Percentiles rank a stretch among this genome's conserved stretches.
Conservation (phyloP, 441 rosid species). For the Adansonia rubrostipa region DNA sequence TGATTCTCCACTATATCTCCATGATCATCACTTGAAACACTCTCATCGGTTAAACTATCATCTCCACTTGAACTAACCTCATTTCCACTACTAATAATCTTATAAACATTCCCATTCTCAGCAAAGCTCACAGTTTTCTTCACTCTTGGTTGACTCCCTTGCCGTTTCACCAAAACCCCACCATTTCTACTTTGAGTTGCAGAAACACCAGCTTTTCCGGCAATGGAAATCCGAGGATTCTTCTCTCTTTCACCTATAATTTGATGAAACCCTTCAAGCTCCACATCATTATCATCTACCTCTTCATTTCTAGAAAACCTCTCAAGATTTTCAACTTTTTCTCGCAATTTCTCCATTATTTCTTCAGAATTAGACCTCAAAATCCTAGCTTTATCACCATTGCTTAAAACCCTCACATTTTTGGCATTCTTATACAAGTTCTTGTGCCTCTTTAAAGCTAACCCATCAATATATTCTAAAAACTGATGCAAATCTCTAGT, state of each 20-base stretch:
- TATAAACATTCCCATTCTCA: constrained; percentile 56
- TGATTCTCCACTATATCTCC: constrained; percentile 35
- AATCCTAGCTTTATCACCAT: constrained; percentile 37
- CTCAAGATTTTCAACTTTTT: constrained; percentile 47
- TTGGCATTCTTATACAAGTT: constrained; percentile 39
- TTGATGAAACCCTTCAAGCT: constrained; percentile 72
- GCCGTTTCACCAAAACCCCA: constrained; percentile 41
- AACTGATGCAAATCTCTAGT: constrained; percentile 68
- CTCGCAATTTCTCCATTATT: constrained; percentile 48
- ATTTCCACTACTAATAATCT: constrained; percentile 34
- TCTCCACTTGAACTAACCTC: constrained; percentile 47
- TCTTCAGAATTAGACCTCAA: constrained; percentile 40
- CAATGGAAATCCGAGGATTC: constrained; percentile 20
- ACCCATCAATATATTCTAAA: constrained; percentile 62
- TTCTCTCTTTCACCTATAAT: constrained; percentile 42
- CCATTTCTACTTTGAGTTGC: constrained; percentile 26
- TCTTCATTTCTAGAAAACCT: constrained; percentile 50
- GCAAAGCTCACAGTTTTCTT: constrained; percentile 60
- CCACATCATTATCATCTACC: constrained; percentile 57
- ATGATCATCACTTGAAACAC: constrained; percentile 45
- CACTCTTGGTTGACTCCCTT: constrained; percentile 45
- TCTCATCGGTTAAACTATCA: constrained; percentile 38
- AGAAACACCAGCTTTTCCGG: constrained; percentile 24
- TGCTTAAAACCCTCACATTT: constrained; percentile 39
- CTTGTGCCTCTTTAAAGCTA: constrained; percentile 45